Conservation (phyloP, 1,139 yeast genomes). For the Blastobotrys buckinghamii region DNA sequence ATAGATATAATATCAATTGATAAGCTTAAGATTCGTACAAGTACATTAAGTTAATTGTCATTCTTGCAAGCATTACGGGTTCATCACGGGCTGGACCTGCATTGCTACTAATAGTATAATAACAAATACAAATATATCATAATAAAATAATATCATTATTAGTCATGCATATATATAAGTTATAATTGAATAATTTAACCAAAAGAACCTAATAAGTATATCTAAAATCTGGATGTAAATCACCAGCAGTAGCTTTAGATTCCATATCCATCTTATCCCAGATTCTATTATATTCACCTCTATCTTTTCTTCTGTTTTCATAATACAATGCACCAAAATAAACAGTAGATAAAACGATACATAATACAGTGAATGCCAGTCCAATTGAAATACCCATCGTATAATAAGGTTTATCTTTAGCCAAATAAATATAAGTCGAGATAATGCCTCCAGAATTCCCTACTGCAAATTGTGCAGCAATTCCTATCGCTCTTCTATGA, state of each 20-base stretch:
- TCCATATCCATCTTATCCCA: constrained; percentile 42
- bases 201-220: constrained; percentile 41
- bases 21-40: too few relatives aligned
- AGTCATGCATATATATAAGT: too few relatives aligned
- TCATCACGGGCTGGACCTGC: too few relatives aligned
- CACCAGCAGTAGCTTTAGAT: constrained; percentile 52
- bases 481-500: constrained; percentile 61
- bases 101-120: too few relatives aligned
- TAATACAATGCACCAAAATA: constrained; percentile 38
- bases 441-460: constrained; percentile 77
- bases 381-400: constrained; percentile 53
- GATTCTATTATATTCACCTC: constrained; percentile 33
- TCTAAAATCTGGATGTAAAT: constrained; percentile 55
- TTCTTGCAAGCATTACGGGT: too few relatives aligned
- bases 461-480: constrained; percentile 73
- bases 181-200: too few relatives aligned
- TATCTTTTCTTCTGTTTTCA: constrained; percentile 34
- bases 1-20: too few relatives aligned
- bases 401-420: constrained; percentile 54
- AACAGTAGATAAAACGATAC: constrained; percentile 42
- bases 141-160: too few relatives aligned
- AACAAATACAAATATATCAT: too few relatives aligned
- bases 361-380: constrained; percentile 46
- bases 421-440: constrained; percentile 50
- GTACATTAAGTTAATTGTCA: too few relatives aligned